Evolutionary conservation across 2,329 filamentous ascomycete species (phyloP), one percentile per base, ranked within the genome.

Genomic region (Fusarium sp.): DNA sequence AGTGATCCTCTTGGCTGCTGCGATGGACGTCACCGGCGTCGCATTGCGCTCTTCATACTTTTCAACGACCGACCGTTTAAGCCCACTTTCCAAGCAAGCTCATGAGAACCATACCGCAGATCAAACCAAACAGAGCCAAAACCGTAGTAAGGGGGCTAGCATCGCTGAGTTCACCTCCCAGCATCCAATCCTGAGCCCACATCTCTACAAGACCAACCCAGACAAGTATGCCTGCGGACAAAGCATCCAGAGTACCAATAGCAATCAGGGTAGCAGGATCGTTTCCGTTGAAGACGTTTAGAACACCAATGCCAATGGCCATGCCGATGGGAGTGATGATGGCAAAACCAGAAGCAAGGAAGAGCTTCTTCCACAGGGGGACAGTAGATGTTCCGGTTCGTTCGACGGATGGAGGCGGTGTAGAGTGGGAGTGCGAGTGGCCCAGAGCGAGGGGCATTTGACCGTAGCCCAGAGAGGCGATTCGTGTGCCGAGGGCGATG

Each of bases 201-300:
- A 95, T 94, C 82, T 94, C 92, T 0, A 94, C 92, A 1, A 94
- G 81, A 2, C 92, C 91, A 4, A 94, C 92, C 92, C 93, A 95
- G 13, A 92, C 82, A 27, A 95, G 84, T 46, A 95, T 93, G 35
- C 93, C 93, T 0, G 93, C 92, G 0, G 90, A 93, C 12, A 94
- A 78, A 3, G 92, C 91, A 79, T 95, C 90, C 1, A 95, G 83
- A 0, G 92, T 93, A 1, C 92, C 93, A 25, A 94, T 89, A 2
- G 91, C 90, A 47, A 94, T 82, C 42, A 94, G 84, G 0, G 92
- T 94, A 6, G 85, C 83, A 4, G 86, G 86, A 70, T 93, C 87
- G 73, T 93, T 94, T 7, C 92, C 92, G 76, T 95, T 94, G 82
- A 94, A 94, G 8, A 84, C 79, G 39, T 90, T 81, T 18, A 94